phyloP scores from a whole-genome alignment of 2,329 filamentous ascomycete genomes.

The Colletotrichum simmondsii region DNA sequence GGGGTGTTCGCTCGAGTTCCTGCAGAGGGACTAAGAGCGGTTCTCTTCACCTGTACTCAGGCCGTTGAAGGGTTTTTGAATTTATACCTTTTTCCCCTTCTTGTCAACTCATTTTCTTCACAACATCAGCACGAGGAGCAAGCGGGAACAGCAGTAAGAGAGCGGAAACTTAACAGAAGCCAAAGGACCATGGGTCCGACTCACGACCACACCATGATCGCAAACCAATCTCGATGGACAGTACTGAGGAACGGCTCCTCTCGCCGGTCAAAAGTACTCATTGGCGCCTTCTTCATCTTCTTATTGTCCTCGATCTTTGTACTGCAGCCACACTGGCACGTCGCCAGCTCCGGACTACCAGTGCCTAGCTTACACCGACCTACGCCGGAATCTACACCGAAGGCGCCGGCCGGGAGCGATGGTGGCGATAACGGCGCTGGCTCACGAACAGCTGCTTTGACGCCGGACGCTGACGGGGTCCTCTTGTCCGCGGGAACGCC shows the following conservation, averaged over 20 bases:
- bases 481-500: slow-evolving; percentile 20
- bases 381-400: not conserved
- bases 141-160: not conserved
- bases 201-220: slow-evolving; percentile 5
- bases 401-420: not conserved
- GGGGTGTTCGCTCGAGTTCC: slow-evolving; percentile 13
- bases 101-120: too few relatives aligned
- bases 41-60: not conserved
- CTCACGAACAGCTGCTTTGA: not conserved
- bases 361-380: not conserved
- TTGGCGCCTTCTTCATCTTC: slow-evolving; percentile 13
- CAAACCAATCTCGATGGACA: slow-evolving; percentile 8
- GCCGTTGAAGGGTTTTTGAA: not conserved
- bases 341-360: not conserved
- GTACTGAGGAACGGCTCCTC: slow-evolving; percentile 2
- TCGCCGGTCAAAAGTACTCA: slow-evolving; percentile 12
- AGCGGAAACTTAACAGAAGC: not conserved
- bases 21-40: not conserved
- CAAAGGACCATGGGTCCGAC: slow-evolving; percentile 19
- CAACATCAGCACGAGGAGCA: not conserved
- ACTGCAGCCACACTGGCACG: slow-evolving; percentile 14
- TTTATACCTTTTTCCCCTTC: not conserved
- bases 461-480: slow-evolving; percentile 17
- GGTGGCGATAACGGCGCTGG: too few relatives aligned
- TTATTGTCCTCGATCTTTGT: slow-evolving; percentile 13